phyloP scores from a whole-genome alignment of 164 flowering plant genomes.

The Vitis amurensis region DNA sequence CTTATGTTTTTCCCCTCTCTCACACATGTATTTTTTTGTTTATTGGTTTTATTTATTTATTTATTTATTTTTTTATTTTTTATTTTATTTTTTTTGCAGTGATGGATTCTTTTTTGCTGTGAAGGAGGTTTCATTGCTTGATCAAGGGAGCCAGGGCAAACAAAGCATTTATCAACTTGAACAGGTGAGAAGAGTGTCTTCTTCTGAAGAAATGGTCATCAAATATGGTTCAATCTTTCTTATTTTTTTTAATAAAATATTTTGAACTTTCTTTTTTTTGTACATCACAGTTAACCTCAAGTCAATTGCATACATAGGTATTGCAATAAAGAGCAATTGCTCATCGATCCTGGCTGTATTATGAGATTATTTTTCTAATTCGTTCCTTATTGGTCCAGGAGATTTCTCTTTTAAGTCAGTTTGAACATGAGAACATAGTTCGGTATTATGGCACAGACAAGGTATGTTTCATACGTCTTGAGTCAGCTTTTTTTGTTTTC shows the following conservation, averaged over 20 bases:
- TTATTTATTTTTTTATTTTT: too few species aligned
- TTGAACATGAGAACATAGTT: constrained; percentile 92
- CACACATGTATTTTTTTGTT: too few species aligned
- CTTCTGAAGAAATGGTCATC: neutral
- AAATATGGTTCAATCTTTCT: too few species aligned
- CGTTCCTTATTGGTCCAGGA: constrained; percentile 55
- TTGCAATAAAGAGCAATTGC: too few species aligned
- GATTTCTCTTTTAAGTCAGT: constrained; percentile 79
- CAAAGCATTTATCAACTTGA: constrained; percentile 71
- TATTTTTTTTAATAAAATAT: too few species aligned
- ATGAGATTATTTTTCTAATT: neutral
- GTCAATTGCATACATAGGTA: too few species aligned
- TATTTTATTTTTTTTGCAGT: constrained; percentile 30
- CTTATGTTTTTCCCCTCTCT: too few species aligned
- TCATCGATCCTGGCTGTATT: too few species aligned
- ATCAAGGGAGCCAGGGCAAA: constrained; percentile 60
- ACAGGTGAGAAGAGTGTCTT: constrained; percentile 42
- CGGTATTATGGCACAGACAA: constrained; percentile 81
- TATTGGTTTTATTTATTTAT: too few species aligned
- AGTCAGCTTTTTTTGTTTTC: too few species aligned
- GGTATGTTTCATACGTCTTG: constrained; percentile 10
- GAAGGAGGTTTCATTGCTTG: constrained; percentile 80
- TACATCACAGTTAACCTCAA: too few species aligned
- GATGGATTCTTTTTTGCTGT: constrained; percentile 85
- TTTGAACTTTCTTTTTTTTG: too few species aligned